A percentile compares a stretch with the other conserved stretches of the same genome.
Conservation (phyloP, 257 asterid genomes). For the Solanum lycopersicoides region DNA sequence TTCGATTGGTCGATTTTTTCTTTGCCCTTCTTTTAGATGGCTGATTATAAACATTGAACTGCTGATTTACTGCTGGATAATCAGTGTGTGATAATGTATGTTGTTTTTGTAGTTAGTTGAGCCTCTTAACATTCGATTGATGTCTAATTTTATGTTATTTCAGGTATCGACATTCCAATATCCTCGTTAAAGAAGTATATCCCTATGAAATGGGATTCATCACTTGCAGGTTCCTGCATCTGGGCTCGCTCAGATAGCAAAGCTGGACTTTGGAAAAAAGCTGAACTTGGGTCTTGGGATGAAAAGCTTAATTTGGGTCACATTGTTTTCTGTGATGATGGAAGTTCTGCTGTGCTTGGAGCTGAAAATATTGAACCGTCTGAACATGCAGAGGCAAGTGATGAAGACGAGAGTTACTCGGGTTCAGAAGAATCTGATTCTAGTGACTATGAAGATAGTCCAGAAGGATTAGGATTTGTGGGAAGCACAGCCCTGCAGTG, state of each 20-base stretch:
- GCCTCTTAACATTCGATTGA: background rate
- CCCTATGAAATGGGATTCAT: slow-evolving; percentile 70
- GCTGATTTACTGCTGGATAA: background rate
- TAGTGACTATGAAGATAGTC: slow-evolving; percentile 40
- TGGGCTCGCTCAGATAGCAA: slow-evolving; percentile 65
- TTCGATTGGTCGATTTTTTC: background rate
- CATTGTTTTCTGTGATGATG: slow-evolving; percentile 66
- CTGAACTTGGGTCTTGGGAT: slow-evolving; percentile 86
- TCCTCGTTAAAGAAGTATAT: slow-evolving; percentile 57
- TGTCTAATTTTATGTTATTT: background rate
- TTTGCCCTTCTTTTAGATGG: background rate
- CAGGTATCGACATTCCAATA: slow-evolving; percentile 66
- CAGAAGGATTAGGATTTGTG: slow-evolving; percentile 65
- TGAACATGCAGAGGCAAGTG: slow-evolving; percentile 43
- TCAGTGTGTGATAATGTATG: background rate
- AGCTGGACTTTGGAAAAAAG: slow-evolving; percentile 76
- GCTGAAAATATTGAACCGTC: slow-evolving; percentile 50
- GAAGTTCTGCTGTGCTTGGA: slow-evolving; percentile 63
- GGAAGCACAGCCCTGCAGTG: slow-evolving; percentile 38
- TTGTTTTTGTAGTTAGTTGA: background rate
- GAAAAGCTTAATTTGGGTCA: slow-evolving; percentile 44
- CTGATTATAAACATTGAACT: background rate
- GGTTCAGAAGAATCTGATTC: slow-evolving; percentile 46
- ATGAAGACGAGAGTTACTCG: slow-evolving; percentile 54
- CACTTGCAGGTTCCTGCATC: slow-evolving; percentile 74